A percentile compares a stretch with the other conserved stretches of the same genome.
Conservation (phyloP, 306 rosid species). For the Gleditsia sinensis region DNA sequence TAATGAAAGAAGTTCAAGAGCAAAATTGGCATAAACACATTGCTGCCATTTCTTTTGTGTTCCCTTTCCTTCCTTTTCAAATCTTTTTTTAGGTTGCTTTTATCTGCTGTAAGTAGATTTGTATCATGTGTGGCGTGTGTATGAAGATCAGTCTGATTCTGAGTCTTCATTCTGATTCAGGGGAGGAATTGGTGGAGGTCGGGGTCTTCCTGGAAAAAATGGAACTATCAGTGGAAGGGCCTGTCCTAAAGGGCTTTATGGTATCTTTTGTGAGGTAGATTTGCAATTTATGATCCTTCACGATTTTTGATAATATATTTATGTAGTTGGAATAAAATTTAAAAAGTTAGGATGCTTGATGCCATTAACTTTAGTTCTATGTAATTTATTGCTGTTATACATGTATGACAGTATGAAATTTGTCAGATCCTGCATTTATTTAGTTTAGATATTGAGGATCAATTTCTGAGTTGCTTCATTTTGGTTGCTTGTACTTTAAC, state of each 20-base stretch:
- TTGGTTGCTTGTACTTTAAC: background rate
- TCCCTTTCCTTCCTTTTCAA: no score
- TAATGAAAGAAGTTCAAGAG: background rate
- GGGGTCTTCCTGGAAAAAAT: conserved; percentile 53
- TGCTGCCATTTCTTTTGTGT: no score
- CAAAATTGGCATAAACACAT: background rate
- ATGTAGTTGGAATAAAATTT: background rate
- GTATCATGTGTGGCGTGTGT: no score
- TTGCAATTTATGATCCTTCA: background rate
- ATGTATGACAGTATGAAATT: background rate
- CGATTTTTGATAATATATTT: background rate
- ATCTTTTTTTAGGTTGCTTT: no score
- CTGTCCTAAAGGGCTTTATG: conserved; percentile 61
- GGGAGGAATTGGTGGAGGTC: no score
- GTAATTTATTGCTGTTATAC: no score
- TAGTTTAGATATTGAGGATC: background rate
- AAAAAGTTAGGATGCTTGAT: background rate
- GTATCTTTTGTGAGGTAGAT: no score
- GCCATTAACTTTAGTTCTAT: no score
- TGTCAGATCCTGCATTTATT: background rate
- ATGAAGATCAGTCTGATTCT: no score
- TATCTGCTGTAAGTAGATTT: no score
- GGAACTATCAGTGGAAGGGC: conserved; percentile 62
- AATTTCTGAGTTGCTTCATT: background rate
- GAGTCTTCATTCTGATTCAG: no score